Evolutionary conservation across 1,284 basidiomycete species (phyloP).

Genomic region (Phellopilus nigrolimitatus): DNA sequence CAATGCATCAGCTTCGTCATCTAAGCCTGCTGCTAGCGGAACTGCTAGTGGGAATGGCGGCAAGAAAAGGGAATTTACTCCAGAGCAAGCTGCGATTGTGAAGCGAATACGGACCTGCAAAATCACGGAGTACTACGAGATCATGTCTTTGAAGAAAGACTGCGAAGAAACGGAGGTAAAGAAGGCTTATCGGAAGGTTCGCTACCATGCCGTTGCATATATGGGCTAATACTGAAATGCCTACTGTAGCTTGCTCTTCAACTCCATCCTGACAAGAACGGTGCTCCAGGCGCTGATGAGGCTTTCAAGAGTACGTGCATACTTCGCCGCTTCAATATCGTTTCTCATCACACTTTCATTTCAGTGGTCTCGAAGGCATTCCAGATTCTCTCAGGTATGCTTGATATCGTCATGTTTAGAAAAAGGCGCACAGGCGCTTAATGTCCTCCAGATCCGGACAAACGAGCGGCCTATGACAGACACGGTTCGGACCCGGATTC

Average conservation of each 20-base stretch:
- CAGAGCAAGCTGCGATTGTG: conserved; percentile 83
- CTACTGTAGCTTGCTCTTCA: conserved; percentile 76
- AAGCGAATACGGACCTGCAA: conserved; percentile 85
- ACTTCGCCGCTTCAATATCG: conserved; percentile 2
- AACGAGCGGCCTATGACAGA: conserved; percentile 85
- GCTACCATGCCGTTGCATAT: conserved; percentile 24
- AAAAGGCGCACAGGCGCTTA: background rate
- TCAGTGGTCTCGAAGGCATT: conserved; percentile 98
- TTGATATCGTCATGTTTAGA: background rate
- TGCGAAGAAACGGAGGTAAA: conserved; percentile 92
- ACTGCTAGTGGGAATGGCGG: conserved; percentile 52
- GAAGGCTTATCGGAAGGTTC: conserved; percentile 95
- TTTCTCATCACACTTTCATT: conserved; percentile 14
- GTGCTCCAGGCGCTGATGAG: conserved; percentile 96
- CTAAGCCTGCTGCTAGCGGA: conserved; percentile 37
- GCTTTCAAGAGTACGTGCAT: conserved; percentile 88
- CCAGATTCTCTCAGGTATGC: conserved; percentile 80
- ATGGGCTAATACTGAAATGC: background rate
- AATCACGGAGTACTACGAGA: conserved; percentile 91
- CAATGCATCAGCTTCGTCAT: conserved; percentile 28
- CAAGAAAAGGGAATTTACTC: conserved; percentile 82
- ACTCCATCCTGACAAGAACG: conserved; percentile 96
- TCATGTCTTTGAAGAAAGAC: conserved; percentile 77
- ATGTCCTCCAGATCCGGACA: conserved; percentile 67
- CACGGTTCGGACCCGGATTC: conserved; percentile 85